Base-by-base conservation (phyloP, 768 basidiomycete genomes). In the Mycena vitilis region DNA sequence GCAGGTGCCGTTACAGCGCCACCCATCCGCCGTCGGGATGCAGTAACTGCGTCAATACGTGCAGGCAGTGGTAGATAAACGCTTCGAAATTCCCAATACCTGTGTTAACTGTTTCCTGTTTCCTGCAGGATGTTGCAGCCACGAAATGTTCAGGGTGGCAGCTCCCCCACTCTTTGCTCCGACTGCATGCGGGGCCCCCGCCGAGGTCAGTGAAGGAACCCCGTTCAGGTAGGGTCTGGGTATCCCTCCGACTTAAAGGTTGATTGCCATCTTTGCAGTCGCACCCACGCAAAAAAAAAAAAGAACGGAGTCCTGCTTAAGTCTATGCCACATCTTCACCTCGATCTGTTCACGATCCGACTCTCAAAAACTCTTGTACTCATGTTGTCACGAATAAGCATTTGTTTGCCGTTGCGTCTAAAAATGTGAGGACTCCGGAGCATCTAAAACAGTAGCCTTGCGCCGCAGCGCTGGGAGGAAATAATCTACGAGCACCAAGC, bases 1-100 rank as follows among this genome's bases (percentile, higher is more conserved):
- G 66, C 66, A 73, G 66, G 51, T 86, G 85, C 69, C 81, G 84
- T 57, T 86, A 86, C 66, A 86, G 85, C 62, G 64, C 75, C 8
- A 52, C 62, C 11, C 85, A 86, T 67, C 65, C 58, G 16, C 58
- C 62, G 34, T 59, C 74, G 12, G 72, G 77, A 9, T 84, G 85
- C 69, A 44, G 66, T 12, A 77, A 72, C 18, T 86, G 85, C 57
- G 5, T 79, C 23, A 62, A 77, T 54, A 84, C 80, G 8, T 86
- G 85, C 69, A 67, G 36, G 30, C 83, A 84, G 73, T 78, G 76
- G 85, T 85, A 55, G 34, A 81, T 68, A 11, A 22, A 6, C 12
- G n/a, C 38, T 10, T 53, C 15, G 20, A 12, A 51, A 44, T 23
- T 55, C 23, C 25, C 23, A 20, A 16, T 15, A 13, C 11, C 23